Evolutionary conservation across 1,284 basidiomycete genomes (phyloP), one percentile per base, ranked within the genome.

Genomic region (Boletellus dicymbophilus): DNA sequence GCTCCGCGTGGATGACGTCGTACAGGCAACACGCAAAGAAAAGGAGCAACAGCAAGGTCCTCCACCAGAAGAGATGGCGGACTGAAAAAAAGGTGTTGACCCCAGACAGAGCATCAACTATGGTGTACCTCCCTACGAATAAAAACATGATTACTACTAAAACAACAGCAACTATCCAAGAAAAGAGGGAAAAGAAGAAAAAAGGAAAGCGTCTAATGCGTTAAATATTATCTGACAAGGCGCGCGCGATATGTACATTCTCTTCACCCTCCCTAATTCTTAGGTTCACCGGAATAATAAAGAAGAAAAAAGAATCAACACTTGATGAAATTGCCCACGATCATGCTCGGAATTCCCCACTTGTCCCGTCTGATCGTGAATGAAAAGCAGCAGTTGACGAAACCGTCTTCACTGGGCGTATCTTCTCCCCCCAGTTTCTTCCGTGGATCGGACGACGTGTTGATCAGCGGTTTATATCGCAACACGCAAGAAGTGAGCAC

Each of bases 401-500:
- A 88, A 27, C 79, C 82, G 62, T 87, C 85, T 63, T 88, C 88
- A 60, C 68, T 55, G 42, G 57, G 48, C 42, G 52, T 44, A 33
- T 65, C 61, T 33, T 59, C 55, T 20, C 52, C 53, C 1, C 44
- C 56, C 4, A 52, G 49, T 47, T 53, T 64, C 58, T 55, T 63
- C 40, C 54, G 59, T 28, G n/a, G n/a, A n/a, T 61, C 57, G 23
- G 51, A 53, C 62, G 50, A 66, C 59, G 58, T 61, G 43, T 65
- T 67, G 56, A 80, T 61, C 53, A 70, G 38, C 44, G 92, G 82
- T 70, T 91, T 90, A 63, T 80, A 90, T 26, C 90, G 83, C 48
- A 99, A 77, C 12, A 95, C 92, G 66, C 96, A 98, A 20, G 90
- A 89, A 3, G 95, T 98, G 38, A 97, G 81, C 23, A 98, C 93